A percentile compares a stretch with the other conserved stretches of the same genome.
These are phyloP conservation scores for Peronospora farinosa DNA, from an alignment of 352 stramenopile species.

Conservation along the genomic window DNA sequence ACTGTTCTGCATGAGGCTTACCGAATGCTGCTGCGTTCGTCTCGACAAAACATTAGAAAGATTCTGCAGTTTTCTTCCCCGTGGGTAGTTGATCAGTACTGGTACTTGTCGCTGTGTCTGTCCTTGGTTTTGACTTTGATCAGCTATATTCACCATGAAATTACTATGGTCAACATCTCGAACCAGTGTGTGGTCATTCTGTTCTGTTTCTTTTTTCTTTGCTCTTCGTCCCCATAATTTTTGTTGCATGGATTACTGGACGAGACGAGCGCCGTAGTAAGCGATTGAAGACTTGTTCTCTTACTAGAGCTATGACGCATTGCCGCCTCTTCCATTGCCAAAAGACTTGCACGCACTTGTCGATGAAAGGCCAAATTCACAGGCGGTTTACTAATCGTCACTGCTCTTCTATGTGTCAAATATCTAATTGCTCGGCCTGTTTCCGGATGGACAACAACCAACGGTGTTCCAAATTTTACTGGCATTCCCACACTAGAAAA, in stretches of 20 bases:
- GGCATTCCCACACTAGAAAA: constrained; percentile 50
- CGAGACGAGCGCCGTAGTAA: constrained; percentile 12
- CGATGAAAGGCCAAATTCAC: constrained; percentile 61
- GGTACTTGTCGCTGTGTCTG: constrained; percentile 18
- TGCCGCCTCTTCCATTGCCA: constrained; percentile 41
- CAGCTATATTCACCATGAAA: constrained; percentile 14
- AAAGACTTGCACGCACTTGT: constrained; percentile 44
- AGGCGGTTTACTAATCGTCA: constrained; percentile 61
- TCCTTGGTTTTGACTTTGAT: constrained; percentile 19
- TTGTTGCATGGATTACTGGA: constrained; percentile 9
- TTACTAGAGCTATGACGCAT: constrained; percentile 26
- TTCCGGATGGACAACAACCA: constrained; percentile 60
- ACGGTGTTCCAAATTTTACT: constrained; percentile 44
- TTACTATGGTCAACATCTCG: neutral
- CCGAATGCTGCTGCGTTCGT: constrained; percentile 21
- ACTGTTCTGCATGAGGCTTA: constrained; percentile 15
- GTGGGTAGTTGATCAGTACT: constrained; percentile 18
- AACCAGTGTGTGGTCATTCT: constrained; percentile 5
- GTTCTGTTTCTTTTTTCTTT: constrained; percentile 3
- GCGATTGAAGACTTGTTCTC: constrained; percentile 18
- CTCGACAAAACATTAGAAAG: constrained; percentile 11
- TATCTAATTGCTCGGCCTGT: constrained; percentile 59
- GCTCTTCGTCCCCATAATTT: constrained; percentile 7
- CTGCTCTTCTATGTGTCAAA: constrained; percentile 45
- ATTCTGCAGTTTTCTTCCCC: constrained; percentile 24